A percentile compares a stretch with the other conserved stretches of the same genome.
phyloP scores from a whole-genome alignment of 73 alveolate species.

The Tetrahymena thermophila region DNA sequence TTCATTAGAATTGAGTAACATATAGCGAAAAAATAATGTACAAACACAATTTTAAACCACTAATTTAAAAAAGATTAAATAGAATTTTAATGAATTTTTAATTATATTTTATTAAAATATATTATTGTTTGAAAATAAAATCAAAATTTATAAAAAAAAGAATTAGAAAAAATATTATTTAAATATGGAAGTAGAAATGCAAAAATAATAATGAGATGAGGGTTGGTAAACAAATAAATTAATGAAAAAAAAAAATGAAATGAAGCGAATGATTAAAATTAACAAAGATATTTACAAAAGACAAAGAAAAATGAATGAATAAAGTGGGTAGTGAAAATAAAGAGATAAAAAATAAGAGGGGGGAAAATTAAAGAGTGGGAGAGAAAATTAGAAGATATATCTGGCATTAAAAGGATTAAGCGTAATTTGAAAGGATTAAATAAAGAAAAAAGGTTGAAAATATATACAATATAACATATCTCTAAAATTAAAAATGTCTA shows the following conservation, averaged over 20 bases:
- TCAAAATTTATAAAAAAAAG: too few species aligned
- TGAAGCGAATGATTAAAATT: not conserved
- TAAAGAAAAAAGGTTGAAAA: not conserved
- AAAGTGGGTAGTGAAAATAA: slow-evolving; percentile 1
- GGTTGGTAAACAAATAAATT: not conserved
- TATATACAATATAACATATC: not conserved
- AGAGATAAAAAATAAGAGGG: slow-evolving; percentile 1
- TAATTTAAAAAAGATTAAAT: too few species aligned
- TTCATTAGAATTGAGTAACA: not conserved
- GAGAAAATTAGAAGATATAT: not conserved
- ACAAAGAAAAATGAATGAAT: not conserved
- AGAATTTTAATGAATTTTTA: too few species aligned
- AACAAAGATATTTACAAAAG: not conserved
- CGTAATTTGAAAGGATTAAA: not conserved
- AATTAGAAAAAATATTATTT: too few species aligned
- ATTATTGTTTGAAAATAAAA: too few species aligned
- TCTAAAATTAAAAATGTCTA: not conserved
- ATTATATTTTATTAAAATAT: too few species aligned
- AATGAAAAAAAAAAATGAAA: not conserved
- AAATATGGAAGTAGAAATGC: not conserved
- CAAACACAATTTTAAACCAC: not conserved
- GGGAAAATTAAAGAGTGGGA: slow-evolving; percentile 3
- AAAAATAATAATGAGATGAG: not conserved
- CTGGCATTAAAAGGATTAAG: slow-evolving; percentile 1
- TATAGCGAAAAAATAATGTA: not conserved